Evolutionary conservation across 1,139 yeast species (phyloP).

Genomic region (Debaryomyces robertsiae): DNA sequence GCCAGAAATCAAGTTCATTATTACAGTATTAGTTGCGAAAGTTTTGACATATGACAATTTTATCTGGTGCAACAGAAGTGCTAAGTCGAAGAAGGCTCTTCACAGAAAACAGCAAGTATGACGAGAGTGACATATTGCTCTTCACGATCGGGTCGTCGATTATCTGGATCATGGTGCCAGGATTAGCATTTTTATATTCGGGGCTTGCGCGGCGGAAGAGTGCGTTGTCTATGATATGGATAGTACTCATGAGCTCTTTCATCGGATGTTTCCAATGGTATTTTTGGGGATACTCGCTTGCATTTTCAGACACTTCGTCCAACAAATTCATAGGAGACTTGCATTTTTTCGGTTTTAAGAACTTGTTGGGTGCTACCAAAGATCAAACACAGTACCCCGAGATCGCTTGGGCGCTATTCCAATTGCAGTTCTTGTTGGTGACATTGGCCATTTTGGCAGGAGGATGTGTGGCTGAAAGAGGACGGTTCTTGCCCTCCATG

Average conservation of each 20-base stretch:
- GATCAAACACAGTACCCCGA: constrained; percentile 66
- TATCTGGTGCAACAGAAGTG: constrained; percentile 13
- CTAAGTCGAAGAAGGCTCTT: constrained; percentile 35
- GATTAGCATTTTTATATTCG: constrained; percentile 88
- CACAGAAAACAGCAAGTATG: constrained; percentile 44
- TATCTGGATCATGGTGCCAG: constrained; percentile 93
- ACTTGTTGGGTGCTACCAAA: constrained; percentile 57
- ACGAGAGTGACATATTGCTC: constrained; percentile 45
- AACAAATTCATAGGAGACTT: constrained; percentile 88
- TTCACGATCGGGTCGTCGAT: constrained; percentile 65
- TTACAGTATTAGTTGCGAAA: constrained; percentile 4
- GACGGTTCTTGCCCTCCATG: constrained; percentile 82
- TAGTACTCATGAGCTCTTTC: constrained; percentile 69
- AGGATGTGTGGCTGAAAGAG: constrained; percentile 88
- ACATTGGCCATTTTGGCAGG: constrained; percentile 92
- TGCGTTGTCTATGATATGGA: constrained; percentile 88
- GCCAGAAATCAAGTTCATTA: no score
- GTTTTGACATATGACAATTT: constrained; percentile 8
- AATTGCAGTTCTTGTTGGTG: constrained; percentile 88
- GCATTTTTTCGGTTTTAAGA: constrained; percentile 76
- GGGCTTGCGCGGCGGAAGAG: constrained; percentile 92
- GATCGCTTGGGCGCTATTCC: constrained; percentile 81
- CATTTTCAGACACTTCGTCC: constrained; percentile 74
- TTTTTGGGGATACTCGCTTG: constrained; percentile 95
- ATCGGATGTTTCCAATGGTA: constrained; percentile 93